phyloP scores from a whole-genome alignment of 73 alveolate genomes.

The Tetrahymena thermophila region DNA sequence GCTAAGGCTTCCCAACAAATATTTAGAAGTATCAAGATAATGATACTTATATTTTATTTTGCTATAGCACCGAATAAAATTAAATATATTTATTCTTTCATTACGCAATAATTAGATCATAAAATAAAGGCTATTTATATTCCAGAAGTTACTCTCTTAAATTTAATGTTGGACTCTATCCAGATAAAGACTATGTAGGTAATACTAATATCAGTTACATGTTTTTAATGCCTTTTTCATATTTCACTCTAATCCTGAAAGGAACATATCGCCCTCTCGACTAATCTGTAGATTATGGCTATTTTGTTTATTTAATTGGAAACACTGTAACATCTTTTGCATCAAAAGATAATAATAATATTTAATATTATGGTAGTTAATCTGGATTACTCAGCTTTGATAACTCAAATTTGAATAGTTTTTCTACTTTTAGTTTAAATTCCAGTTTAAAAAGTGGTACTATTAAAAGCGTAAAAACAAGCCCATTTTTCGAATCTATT shows the following conservation, averaged over 20 bases:
- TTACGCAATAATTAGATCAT: not conserved
- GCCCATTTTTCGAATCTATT: not conserved
- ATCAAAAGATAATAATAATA: not conserved
- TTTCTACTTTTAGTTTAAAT: not conserved
- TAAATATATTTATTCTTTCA: not conserved
- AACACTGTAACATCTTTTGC: not conserved
- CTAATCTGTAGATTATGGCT: not conserved
- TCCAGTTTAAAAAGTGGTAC: not conserved
- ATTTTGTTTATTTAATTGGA: not conserved
- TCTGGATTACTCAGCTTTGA: not conserved
- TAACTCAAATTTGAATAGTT: not conserved
- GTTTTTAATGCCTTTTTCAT: not conserved
- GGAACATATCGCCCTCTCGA: not conserved
- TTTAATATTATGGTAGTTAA: not conserved
- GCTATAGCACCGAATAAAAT: not conserved
- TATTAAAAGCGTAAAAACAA: not conserved
- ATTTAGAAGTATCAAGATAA: not conserved
- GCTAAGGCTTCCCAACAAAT: not conserved
- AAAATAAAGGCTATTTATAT: not conserved
- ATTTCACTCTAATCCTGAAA: not conserved
- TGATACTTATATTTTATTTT: not conserved
- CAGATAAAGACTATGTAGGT: not conserved
- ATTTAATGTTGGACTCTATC: not conserved
- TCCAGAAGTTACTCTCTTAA: not conserved
- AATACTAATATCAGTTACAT: not conserved